These are phyloP conservation scores for Malassezia dermatis DNA, from an alignment of 1,284 basidiomycete genomes.

Conservation along the genomic window DNA sequence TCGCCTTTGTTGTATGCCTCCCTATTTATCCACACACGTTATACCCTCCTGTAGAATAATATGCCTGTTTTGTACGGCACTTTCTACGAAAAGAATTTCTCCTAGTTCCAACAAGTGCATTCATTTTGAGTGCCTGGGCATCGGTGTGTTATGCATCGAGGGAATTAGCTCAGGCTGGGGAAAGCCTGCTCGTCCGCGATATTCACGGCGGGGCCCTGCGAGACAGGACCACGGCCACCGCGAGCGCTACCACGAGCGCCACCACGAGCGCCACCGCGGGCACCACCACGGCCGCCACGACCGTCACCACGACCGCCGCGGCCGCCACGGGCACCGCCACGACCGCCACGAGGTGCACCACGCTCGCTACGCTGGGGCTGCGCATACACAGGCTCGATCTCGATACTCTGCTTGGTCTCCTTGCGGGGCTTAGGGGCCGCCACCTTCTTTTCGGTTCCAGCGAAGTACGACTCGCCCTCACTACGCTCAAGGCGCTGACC, in stretches of 20 bases:
- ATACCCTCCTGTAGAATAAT: slow-evolving; percentile 5
- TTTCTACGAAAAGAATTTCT: not conserved
- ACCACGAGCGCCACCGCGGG: slow-evolving; percentile 29
- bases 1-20: slow-evolving; percentile 40
- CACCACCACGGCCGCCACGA: slow-evolving; percentile 26
- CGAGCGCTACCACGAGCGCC: slow-evolving; percentile 27
- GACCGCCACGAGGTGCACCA: slow-evolving; percentile 15
- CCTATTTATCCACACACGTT: slow-evolving; percentile 31
- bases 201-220: slow-evolving; percentile 57
- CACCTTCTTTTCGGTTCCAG: slow-evolving; percentile 31
- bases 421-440: slow-evolving; percentile 18
- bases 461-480: slow-evolving; percentile 38
- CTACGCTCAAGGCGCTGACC: slow-evolving; percentile 36
- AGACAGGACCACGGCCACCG: slow-evolving; percentile 51
- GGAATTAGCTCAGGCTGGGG: slow-evolving; percentile 19
- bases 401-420: slow-evolving; percentile 41
- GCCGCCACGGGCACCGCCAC: slow-evolving; percentile 12
- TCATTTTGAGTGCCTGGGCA: not conserved
- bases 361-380: slow-evolving; percentile 19
- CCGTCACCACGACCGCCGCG: slow-evolving; percentile 20
- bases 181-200: slow-evolving; percentile 44
- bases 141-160: not conserved
- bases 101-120: not conserved
- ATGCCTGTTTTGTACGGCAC: not conserved
- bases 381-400: slow-evolving; percentile 40